These are phyloP conservation scores for Vaccinium darrowii DNA, from an alignment of 148 eudicot genomes.

Conservation along the genomic window DNA sequence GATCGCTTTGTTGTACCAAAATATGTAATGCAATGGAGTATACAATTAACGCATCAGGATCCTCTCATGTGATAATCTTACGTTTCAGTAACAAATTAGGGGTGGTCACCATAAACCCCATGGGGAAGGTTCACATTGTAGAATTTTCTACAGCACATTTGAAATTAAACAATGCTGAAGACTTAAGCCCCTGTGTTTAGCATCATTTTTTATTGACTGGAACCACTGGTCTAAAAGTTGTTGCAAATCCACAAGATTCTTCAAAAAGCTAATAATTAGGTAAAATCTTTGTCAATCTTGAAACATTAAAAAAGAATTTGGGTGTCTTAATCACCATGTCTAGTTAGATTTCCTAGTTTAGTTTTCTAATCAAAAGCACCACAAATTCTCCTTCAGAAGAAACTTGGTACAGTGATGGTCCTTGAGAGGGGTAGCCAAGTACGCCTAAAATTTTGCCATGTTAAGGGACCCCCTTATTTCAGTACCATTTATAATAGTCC, in stretches of 20 bases:
- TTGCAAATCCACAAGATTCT: background rate
- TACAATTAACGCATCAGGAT: too few relatives aligned
- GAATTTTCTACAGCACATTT: background rate
- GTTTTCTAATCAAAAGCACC: background rate
- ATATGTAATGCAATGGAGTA: too few relatives aligned
- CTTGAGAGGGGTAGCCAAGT: background rate
- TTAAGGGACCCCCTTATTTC: too few relatives aligned
- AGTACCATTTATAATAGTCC: too few relatives aligned
- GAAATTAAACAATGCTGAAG: too few relatives aligned
- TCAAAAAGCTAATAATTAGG: background rate
- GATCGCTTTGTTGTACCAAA: too few relatives aligned
- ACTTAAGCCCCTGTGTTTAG: background rate
- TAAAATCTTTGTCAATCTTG: background rate
- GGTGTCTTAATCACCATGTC: too few relatives aligned
- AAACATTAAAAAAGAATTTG: background rate
- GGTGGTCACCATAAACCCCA: too few relatives aligned
- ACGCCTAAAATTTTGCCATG: background rate
- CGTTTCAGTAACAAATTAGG: too few relatives aligned
- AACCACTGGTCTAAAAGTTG: background rate
- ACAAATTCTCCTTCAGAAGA: background rate
- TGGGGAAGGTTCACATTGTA: background rate
- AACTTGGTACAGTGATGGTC: background rate
- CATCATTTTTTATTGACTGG: slow-evolving; percentile 5
- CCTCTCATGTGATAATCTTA: too few relatives aligned
- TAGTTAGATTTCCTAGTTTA: background rate